Evolutionary conservation across 306 rosid species (phyloP), one percentile per base, ranked within the genome.

Genomic region (Prosopis cineraria): DNA sequence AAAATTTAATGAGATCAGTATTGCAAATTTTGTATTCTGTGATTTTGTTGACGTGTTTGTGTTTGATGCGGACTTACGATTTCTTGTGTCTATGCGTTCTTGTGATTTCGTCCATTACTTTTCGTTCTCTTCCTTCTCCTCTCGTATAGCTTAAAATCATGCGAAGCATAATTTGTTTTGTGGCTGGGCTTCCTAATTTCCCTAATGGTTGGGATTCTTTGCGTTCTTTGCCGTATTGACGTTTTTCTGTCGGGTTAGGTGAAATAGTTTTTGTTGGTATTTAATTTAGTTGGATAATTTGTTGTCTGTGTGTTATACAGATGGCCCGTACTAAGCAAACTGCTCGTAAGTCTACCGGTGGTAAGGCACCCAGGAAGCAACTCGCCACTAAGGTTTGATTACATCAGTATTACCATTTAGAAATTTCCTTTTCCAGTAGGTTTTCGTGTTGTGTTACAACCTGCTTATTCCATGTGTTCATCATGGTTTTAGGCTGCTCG

Each of bases 401-500:
- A 6, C 59, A 17, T 48, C 3, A 1, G 8, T 48, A 48, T 48
- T 19, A 19, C 3, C 7, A 0, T 48, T 19, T 17, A 1, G 2
- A 1, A 52, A 8, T 0, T 20, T 3, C 3, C 1, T 0, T 20
- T 3, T 9, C 1, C 11, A 3, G 25, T 10, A 55, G 31, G 14
- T 3, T 10, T 2, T 37, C 25, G 7, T 2, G n/a, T 1, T 2
- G 0, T 2, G 0, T 45, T 6, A 36, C 0, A 1, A 3, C 12
- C 14, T 36, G 0, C 31, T 16, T 0, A 4, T 7, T 3, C 14
- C 3, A 19, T 22, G 0, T 2, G 8, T 0, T 9, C 1, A 16
- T 4, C 9, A 4, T 0, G 0, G 0, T 25, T 0, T 1, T 37
- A 93, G 98, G 98, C 98, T 84, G 98, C 97, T 0, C 94, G 98